Percentiles rank a stretch among this genome's conserved stretches.
Evolutionary conservation across 805 yeast species (phyloP).

Genomic region (Saturnispora diversa): DNA sequence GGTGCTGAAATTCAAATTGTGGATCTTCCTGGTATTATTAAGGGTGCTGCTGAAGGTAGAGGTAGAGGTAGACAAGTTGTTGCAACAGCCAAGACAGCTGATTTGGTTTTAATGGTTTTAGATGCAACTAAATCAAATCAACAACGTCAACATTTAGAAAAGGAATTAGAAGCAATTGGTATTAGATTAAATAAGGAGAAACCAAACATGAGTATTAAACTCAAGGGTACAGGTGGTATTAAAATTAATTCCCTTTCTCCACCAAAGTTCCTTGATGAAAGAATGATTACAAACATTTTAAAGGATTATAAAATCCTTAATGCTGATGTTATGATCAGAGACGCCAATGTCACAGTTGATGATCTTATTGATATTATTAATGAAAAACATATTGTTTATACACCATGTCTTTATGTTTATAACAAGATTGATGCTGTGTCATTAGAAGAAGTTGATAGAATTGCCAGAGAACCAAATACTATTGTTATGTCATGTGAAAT

Average conservation of each 20-base stretch:
- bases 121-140: constrained; percentile 93
- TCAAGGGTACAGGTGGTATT: constrained; percentile 87
- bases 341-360: constrained; percentile 82
- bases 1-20: constrained; percentile 97
- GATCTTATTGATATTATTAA: constrained; percentile 90
- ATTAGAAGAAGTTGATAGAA: constrained; percentile 83
- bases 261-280: constrained; percentile 74
- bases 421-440: constrained; percentile 95
- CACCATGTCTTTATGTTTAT: constrained; percentile 87
- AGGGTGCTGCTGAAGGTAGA: constrained; percentile 94
- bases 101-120: constrained; percentile 81
- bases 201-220: constrained; percentile 73
- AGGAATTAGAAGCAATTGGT: constrained; percentile 89
- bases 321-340: constrained; percentile 87
- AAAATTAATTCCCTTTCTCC: constrained; percentile 76
- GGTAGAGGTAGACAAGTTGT: constrained; percentile 97
- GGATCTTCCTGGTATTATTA: constrained; percentile 96
- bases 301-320: constrained; percentile 86
- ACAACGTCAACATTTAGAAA: constrained; percentile 79
- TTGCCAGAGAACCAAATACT: constrained; percentile 89
- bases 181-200: constrained; percentile 73
- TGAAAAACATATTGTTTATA: constrained; percentile 77
- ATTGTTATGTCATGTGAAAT: constrained; percentile 89
- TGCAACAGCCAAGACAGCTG: constrained; percentile 93
- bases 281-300: constrained; percentile 63